Base-by-base conservation (phyloP, 179 eudicot genomes). In the Sideroxylon spinosum region DNA sequence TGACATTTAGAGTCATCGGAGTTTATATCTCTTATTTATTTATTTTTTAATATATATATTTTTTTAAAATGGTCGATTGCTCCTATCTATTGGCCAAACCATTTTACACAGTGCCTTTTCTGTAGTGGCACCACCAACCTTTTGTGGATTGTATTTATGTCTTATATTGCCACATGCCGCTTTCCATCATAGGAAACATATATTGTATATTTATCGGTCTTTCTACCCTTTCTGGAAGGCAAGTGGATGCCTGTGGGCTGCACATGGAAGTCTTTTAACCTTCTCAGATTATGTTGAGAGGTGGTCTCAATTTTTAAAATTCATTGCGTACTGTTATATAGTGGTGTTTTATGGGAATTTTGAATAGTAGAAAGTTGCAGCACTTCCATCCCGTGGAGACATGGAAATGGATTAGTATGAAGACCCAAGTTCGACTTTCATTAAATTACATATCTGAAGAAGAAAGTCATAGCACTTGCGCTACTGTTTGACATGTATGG, bases 321-420 rank as follows among this genome's bases (percentile, higher is more conserved):
- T 59, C 68, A 53, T 76, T 76, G 28, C 67, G 8, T n/a, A 6
- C 44, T 48, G 74, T 60, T 11, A 12, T 23, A 50, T 60, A 20
- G 19, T 64, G 53, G 59, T 61, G 0, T 2, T 20, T 59, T 11
- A 0, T 19, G 25, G 17, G 19, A 14, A 53, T 64, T n/a, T 10
- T 59, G 59, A 6, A 62, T 28, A 20, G 59, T 29, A 44, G 37
- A 75, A 73, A 50, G 50, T 63, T 59, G 28, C 78, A 17, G 75
- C 9, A 37, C 44, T 37, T 37, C 3, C 44, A 37, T 37, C 44
- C 44, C 44, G 0, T 37, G 44, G 44, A 37, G 44, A 37, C 4
- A 37, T 37, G 44, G 44, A 37, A 37, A 37, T 37, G 44, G 44
- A 37, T 37, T 37, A 37, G 44, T 37, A 37, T 37, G 44, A 37